Conservation (phyloP, 1,139 yeast species). For the Magnusiomyces suaveolens region DNA sequence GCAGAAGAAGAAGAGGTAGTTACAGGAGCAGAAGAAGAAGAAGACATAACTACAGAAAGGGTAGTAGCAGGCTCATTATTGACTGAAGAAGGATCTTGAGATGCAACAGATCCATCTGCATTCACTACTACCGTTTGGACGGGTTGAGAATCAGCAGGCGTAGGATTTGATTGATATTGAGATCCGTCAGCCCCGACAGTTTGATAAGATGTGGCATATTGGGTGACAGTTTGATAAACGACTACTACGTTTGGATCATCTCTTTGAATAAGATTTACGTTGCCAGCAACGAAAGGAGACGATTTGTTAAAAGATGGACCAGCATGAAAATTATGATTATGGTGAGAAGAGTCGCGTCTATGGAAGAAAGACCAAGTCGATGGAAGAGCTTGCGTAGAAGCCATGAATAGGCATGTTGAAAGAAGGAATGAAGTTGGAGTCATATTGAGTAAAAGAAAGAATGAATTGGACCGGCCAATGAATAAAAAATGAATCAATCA, state of each 20-base stretch:
- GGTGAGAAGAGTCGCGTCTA: not conserved
- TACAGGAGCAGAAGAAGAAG: not conserved
- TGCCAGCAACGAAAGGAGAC: not conserved
- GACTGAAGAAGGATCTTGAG: not conserved
- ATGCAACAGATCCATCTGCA: too few relatives aligned
- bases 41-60: not conserved
- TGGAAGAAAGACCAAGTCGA: not conserved
- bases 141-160: not conserved
- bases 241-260: not conserved
- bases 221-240: not conserved
- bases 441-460: not conserved
- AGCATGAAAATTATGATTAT: not conserved
- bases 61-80: not conserved
- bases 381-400: not conserved
- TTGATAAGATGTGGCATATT: not conserved
- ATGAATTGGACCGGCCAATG: not conserved
- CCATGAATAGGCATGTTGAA: not conserved
- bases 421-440: not conserved
- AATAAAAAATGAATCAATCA: not conserved
- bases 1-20: not conserved
- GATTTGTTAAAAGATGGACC: not conserved
- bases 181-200: too few relatives aligned
- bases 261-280: not conserved
- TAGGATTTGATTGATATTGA: not conserved
- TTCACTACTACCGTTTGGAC: too few relatives aligned